A percentile compares a stretch with the other conserved stretches of the same genome.
Evolutionary conservation across 768 basidiomycete genomes (phyloP).

Genomic region (Hortiboletus flavorubellus): DNA sequence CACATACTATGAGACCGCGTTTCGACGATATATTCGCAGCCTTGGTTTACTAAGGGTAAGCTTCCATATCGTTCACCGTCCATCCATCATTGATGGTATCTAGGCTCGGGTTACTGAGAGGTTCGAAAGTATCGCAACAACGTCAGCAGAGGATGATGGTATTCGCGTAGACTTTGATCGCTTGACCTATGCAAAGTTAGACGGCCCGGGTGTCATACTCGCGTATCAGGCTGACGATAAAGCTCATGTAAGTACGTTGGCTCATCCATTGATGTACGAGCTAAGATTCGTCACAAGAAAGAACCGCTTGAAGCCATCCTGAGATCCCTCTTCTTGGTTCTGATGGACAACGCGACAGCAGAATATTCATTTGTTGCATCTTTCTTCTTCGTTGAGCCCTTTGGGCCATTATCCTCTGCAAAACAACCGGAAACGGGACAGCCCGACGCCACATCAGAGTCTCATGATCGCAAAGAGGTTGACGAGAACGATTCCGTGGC

Average conservation of each 20-base stretch:
- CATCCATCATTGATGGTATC: not conserved
- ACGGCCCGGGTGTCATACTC: conserved; percentile 76
- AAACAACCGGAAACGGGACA: conserved; percentile 33
- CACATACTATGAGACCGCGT: conserved; percentile 94
- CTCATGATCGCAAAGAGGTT: conserved; percentile 39
- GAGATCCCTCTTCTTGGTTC: conserved; percentile 81
- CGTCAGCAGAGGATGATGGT: conserved; percentile 40
- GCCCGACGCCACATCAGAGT: conserved; percentile 38
- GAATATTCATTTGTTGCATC: conserved; percentile 85
- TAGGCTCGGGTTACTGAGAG: conserved; percentile 71
- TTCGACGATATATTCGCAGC: conserved; percentile 83
- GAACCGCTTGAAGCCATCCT: conserved; percentile 80
- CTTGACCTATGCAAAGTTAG: conserved; percentile 65
- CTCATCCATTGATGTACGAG: conserved; percentile 6
- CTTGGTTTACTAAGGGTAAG: conserved; percentile 74
- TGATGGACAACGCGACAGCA: conserved; percentile 92
- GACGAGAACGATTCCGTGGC: conserved; percentile 41
- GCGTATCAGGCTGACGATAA: conserved; percentile 91
- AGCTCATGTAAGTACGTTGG: conserved; percentile 61
- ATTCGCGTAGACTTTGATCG: conserved; percentile 49
- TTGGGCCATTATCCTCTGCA: conserved; percentile 27
- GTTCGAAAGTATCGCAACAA: conserved; percentile 56
- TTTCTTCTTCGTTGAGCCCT: conserved; percentile 61
- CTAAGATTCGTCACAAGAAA: conserved; percentile 47
- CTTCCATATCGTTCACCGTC: not conserved